These are phyloP conservation scores for Micromonas pusilla DNA, from an alignment of 139 green algal species.

Conservation along the genomic window DNA sequence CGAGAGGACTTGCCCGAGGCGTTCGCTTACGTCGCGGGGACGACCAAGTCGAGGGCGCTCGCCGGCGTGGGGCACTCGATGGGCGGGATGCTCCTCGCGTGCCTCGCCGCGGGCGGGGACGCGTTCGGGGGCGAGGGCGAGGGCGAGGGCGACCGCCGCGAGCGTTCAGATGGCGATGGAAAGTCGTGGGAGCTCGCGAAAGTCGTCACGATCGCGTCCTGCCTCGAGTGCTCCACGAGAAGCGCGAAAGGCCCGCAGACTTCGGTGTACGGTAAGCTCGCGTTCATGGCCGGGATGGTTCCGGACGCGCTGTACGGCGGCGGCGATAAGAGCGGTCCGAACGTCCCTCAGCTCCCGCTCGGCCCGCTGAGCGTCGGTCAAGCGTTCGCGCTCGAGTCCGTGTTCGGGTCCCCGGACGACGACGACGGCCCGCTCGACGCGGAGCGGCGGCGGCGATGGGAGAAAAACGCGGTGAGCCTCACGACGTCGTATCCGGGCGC, in stretches of 20 bases:
- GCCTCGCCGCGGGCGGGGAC: neutral
- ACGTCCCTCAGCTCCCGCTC: neutral
- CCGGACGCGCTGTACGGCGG: neutral
- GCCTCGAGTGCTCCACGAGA: conserved; percentile 12
- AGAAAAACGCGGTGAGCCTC: neutral
- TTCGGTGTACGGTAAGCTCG: conserved; percentile 14
- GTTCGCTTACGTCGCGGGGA: neutral
- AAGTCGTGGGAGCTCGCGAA: neutral
- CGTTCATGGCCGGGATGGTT: neutral
- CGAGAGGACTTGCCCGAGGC: conserved; percentile 1
- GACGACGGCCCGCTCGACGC: neutral
- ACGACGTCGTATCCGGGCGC: conserved; percentile 14
- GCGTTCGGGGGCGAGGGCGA: neutral
- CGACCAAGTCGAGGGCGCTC: neutral
- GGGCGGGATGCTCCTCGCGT: conserved; percentile 17
- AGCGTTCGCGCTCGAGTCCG: neutral
- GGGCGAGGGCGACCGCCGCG: neutral
- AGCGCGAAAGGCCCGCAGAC: neutral
- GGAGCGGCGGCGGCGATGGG: neutral
- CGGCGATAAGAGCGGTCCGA: neutral
- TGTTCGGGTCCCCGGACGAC: neutral
- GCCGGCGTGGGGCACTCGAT: conserved; percentile 18
- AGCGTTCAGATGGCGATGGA: neutral
- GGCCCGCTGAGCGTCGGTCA: neutral
- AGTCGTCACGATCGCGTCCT: conserved; percentile 21